These are phyloP conservation scores for Sugiyamaella marilandica DNA, from an alignment of 805 yeast species.

Conservation along the genomic window DNA sequence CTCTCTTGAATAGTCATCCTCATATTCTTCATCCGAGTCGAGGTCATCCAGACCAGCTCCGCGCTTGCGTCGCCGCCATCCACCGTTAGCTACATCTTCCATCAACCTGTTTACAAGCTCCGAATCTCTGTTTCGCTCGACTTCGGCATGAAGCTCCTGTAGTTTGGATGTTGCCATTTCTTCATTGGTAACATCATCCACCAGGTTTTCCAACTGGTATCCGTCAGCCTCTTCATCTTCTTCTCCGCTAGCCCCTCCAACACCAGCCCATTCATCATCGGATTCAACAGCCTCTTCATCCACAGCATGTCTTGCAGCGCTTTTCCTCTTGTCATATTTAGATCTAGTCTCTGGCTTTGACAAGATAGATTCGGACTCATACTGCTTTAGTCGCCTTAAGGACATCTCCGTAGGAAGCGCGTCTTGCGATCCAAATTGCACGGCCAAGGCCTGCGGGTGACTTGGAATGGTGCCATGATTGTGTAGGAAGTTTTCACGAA, in stretches of 20 bases:
- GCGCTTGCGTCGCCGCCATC: conserved; percentile 20
- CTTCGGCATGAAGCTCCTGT: conserved; percentile 20
- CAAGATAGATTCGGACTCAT: background rate
- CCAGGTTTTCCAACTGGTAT: conserved; percentile 21
- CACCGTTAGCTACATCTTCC: conserved; percentile 26
- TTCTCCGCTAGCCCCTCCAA: conserved; percentile 27
- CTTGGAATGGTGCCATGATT: conserved; percentile 1
- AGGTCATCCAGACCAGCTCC: conserved; percentile 17
- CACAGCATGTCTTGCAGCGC: conserved; percentile 14
- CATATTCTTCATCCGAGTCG: conserved; percentile 16
- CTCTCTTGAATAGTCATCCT: conserved; percentile 15
- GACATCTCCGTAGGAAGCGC: too few relatives aligned
- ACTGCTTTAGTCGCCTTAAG: background rate
- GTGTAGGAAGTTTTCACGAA: conserved; percentile 1
- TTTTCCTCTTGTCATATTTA: conserved; percentile 12
- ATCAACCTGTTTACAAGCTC: conserved; percentile 22
- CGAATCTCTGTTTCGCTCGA: conserved; percentile 20
- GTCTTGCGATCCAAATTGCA: too few relatives aligned
- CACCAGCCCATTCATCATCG: conserved; percentile 30
- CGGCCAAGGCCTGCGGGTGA: conserved; percentile 4
- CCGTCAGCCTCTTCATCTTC: conserved; percentile 19
- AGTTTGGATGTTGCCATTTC: conserved; percentile 13
- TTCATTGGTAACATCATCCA: conserved; percentile 22
- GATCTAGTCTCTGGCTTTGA: background rate
- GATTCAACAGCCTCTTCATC: conserved; percentile 29